These are phyloP conservation scores for Backusella macrospora DNA, from an alignment of 192 early-diverging fungal genomes.

Conservation along the genomic window DNA sequence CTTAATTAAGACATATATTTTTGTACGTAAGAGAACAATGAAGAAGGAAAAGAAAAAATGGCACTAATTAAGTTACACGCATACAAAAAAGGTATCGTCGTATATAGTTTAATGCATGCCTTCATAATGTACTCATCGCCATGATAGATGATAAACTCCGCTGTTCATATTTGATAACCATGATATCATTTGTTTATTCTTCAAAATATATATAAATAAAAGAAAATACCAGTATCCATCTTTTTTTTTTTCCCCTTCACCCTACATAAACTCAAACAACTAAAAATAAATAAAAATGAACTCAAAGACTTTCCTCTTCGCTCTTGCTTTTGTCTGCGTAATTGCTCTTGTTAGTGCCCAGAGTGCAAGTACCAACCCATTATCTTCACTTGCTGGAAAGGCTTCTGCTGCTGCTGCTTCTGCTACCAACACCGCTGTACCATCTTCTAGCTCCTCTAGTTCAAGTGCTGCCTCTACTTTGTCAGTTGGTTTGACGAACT, in stretches of 20 bases:
- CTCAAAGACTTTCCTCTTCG: conserved; percentile 11
- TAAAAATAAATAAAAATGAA: conserved; percentile 19
- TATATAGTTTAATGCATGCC: not conserved
- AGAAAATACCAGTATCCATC: not conserved
- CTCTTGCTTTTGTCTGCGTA: conserved; percentile 13
- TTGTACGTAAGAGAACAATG: too few relatives aligned
- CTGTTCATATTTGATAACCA: conserved; percentile 1
- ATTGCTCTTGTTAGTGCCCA: conserved; percentile 13
- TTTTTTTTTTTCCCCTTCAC: not conserved
- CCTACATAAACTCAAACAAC: too few relatives aligned
- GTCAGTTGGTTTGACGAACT: not conserved
- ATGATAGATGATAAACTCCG: not conserved
- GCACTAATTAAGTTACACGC: too few relatives aligned
- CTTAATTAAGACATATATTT: not conserved
- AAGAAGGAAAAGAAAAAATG: too few relatives aligned
- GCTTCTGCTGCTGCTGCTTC: not conserved
- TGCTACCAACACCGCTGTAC: not conserved
- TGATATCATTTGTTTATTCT: conserved; percentile 2
- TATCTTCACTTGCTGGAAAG: conserved; percentile 4
- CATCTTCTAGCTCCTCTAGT: not conserved
- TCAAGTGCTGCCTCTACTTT: not conserved
- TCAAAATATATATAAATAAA: not conserved
- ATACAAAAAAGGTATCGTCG: too few relatives aligned
- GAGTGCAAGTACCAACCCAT: not conserved
- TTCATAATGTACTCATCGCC: not conserved